A percentile compares a stretch with the other conserved stretches of the same genome.
phyloP scores from a whole-genome alignment of 345 rosid genomes.

The Citrus maxima region DNA sequence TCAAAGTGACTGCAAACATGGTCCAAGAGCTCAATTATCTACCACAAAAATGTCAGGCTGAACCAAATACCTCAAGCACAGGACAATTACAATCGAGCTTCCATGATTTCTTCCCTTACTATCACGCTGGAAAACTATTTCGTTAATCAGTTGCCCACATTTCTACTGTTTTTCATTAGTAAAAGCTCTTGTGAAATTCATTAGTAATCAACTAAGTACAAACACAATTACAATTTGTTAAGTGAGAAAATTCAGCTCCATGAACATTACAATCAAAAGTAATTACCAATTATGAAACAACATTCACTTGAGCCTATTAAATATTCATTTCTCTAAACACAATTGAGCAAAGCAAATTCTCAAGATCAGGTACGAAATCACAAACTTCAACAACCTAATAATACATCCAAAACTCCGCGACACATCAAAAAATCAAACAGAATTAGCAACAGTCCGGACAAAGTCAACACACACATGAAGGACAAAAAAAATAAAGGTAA shows the following conservation, averaged over 20 bases:
- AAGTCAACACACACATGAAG: constrained; percentile 14
- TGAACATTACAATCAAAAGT: not conserved
- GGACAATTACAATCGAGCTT: not conserved
- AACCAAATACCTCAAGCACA: not conserved
- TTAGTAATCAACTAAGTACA: not conserved
- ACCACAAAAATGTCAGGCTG: not conserved
- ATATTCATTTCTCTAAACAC: not conserved
- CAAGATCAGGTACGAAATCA: constrained; percentile 3
- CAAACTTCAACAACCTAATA: constrained; percentile 9
- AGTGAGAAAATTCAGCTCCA: not conserved
- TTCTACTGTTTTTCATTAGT: not conserved
- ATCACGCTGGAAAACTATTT: not conserved
- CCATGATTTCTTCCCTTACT: not conserved
- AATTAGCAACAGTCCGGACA: not conserved
- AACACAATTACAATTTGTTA: not conserved
- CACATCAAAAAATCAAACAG: constrained; percentile 4
- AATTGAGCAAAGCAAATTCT: not conserved
- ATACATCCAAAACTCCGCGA: not conserved
- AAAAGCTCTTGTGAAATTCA: not conserved
- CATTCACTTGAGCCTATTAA: not conserved
- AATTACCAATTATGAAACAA: not conserved
- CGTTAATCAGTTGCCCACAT: not conserved
- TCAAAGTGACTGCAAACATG: not conserved
- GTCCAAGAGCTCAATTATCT: not conserved
- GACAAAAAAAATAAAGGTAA: not conserved